Evolutionary conservation across 768 basidiomycete species (phyloP), one percentile per base, ranked within the genome.

Genomic region (Daedalea quercina): DNA sequence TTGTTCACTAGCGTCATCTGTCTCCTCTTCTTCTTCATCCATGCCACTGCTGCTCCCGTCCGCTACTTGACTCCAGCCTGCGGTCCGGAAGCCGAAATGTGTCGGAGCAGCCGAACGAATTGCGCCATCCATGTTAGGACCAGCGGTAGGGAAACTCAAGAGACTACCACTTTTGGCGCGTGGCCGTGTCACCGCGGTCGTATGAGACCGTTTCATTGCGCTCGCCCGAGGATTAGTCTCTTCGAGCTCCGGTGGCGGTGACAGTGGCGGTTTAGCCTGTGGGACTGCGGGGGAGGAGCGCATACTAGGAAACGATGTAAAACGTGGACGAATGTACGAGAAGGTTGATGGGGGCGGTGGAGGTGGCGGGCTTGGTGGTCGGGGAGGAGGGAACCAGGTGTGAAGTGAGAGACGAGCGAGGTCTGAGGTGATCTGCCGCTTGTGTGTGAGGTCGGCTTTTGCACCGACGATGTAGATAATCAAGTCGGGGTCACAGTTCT

Each of bases 401-500:
- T 87, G 85, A 43, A 95, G 72, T 12, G 86, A 85, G 52, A 88
- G 76, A n/a, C 89, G 84, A 50, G 89, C 91, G 54, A 87, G 76
- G 69, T 91, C 90, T 49, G 85, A 73, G 6, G 89, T 86, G 57
- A 92, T 86, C 63, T 88, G 84, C 44, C 89, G 82, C 56, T 82
- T 76, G 37, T 74, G 72, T 54, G 78, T 69, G 54, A 92, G 77
- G 74, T 92, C 89, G 61, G 89, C 87, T 69, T 97, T 97, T 57
- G 94, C 83, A 53, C 94, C 94, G 61, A 96, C 93, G 62, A 97
- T 90, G 69, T 94, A 93, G 63, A 96, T 92, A 67, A 95, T 85
- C 53, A 94, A 78, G 63, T 94, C 91, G 46, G 86, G 80, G 41
- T 86, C 76, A 62, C 89, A 90, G 65, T 92, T 91, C 78, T 87